A percentile compares a stretch with the other conserved stretches of the same genome.
phyloP scores from a whole-genome alignment of 2,329 filamentous ascomycete species.

The Emericellopsis cladophorae region DNA sequence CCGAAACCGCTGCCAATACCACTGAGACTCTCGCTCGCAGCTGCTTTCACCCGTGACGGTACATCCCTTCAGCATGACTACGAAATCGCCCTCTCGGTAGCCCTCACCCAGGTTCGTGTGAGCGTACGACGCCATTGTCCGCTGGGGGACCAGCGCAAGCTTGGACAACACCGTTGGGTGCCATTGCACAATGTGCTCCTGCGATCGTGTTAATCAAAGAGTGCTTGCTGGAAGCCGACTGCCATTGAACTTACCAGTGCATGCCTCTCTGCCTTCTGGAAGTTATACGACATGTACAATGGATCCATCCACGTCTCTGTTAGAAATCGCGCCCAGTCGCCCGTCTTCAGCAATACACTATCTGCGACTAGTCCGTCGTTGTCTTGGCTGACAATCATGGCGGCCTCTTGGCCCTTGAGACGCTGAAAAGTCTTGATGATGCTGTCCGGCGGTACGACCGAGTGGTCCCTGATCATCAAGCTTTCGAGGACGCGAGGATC shows the following conservation, averaged over 20 bases:
- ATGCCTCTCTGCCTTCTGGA: conserved; percentile 87
- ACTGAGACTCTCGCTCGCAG: conserved; percentile 60
- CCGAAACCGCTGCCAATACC: conserved; percentile 32
- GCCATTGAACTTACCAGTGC: conserved; percentile 53
- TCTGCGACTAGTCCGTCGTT: conserved; percentile 61
- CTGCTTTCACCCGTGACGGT: conserved; percentile 39
- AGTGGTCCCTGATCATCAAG: conserved; percentile 72
- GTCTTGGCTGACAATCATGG: conserved; percentile 78
- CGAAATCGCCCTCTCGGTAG: conserved; percentile 75
- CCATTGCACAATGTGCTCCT: conserved; percentile 91
- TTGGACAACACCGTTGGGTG: conserved; percentile 90
- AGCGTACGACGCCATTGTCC: conserved; percentile 69
- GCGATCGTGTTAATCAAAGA: background rate
- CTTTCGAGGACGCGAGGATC: conserved; percentile 53
- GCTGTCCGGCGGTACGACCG: conserved; percentile 88
- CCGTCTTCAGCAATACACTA: conserved; percentile 70
- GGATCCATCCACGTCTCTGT: conserved; percentile 95
- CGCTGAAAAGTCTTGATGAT: conserved; percentile 91
- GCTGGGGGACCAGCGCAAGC: conserved; percentile 79
- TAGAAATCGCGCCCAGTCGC: conserved; percentile 87
- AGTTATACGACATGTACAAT: conserved; percentile 86
- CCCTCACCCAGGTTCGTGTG: conserved; percentile 39
- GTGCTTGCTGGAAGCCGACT: too few relatives aligned
- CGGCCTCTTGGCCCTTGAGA: conserved; percentile 63
- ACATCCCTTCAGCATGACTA: conserved; percentile 69